These are phyloP conservation scores for Rutstroemia sydowiana DNA, from an alignment of 2,329 filamentous ascomycete genomes.

Conservation along the genomic window DNA sequence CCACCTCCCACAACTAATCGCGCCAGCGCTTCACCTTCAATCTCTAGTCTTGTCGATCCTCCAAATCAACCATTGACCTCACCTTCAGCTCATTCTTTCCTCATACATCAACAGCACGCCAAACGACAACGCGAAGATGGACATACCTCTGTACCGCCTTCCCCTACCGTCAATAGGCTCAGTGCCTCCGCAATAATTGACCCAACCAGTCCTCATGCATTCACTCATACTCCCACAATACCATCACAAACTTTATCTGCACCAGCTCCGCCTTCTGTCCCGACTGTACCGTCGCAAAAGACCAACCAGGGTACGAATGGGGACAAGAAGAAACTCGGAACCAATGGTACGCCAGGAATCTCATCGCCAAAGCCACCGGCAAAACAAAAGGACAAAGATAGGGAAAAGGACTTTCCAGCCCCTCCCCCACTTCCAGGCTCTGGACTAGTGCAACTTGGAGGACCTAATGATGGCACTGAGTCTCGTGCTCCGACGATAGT, in stretches of 20 bases:
- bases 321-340: slow-evolving; percentile 33
- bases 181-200: slow-evolving; percentile 17
- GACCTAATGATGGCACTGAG: slow-evolving; percentile 46
- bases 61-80: slow-evolving; percentile 33
- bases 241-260: background rate
- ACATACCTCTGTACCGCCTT: slow-evolving; percentile 25
- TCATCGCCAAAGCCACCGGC: slow-evolving; percentile 46
- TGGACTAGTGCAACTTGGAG: slow-evolving; percentile 54
- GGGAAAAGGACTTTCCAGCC: slow-evolving; percentile 26
- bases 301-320: background rate
- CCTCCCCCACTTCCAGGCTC: slow-evolving; percentile 54
- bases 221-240: slow-evolving; percentile 3
- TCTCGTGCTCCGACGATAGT: slow-evolving; percentile 67
- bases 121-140: slow-evolving; percentile 19
- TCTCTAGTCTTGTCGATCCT: slow-evolving; percentile 81
- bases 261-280: slow-evolving; percentile 1
- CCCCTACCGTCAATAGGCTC: slow-evolving; percentile 24
- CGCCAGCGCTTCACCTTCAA: slow-evolving; percentile 85
- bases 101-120: slow-evolving; percentile 27
- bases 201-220: background rate
- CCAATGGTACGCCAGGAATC: slow-evolving; percentile 39
- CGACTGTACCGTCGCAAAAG: slow-evolving; percentile 4
- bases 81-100: slow-evolving; percentile 30
- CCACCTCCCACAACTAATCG: slow-evolving; percentile 47
- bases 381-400: no score